phyloP scores from a whole-genome alignment of 257 asterid genomes.

The Plectranthus barbatus region DNA sequence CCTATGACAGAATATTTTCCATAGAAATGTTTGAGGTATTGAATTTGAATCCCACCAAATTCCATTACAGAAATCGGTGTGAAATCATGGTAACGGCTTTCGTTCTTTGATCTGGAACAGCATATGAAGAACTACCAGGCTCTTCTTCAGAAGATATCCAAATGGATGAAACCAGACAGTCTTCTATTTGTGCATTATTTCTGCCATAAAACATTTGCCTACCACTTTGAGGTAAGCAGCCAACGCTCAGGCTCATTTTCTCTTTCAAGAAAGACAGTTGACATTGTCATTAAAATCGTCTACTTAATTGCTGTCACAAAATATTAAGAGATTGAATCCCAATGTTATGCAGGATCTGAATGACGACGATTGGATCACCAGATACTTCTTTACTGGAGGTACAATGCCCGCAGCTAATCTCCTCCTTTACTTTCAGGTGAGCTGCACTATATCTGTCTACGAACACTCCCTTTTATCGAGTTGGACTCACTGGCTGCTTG shows the following conservation, averaged over 20 bases:
- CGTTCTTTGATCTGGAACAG: slow-evolving; percentile 24
- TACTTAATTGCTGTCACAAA: too few species aligned
- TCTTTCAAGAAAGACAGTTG: too few species aligned
- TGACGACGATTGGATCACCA: slow-evolving; percentile 97
- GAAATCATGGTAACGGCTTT: too few species aligned
- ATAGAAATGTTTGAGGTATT: slow-evolving; percentile 91
- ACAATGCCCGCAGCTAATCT: slow-evolving; percentile 88
- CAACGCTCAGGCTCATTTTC: not conserved
- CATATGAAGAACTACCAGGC: slow-evolving; percentile 83
- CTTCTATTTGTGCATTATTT: slow-evolving; percentile 76
- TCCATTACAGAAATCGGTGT: not conserved
- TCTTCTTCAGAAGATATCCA: slow-evolving; percentile 79
- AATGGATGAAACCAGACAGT: slow-evolving; percentile 75
- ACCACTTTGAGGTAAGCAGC: slow-evolving; percentile 76
- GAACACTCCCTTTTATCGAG: not conserved
- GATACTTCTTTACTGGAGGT: slow-evolving; percentile 90
- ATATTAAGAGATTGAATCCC: too few species aligned
- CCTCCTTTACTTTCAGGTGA: slow-evolving; percentile 92
- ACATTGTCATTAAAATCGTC: too few species aligned
- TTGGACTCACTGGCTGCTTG: not conserved
- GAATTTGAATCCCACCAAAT: not conserved
- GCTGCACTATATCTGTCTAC: not conserved
- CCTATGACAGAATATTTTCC: slow-evolving; percentile 80
- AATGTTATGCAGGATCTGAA: slow-evolving; percentile 47
- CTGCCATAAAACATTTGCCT: slow-evolving; percentile 87